Conservation (phyloP, 2,329 filamentous ascomycete genomes). For the Epichloe glyceriae region DNA sequence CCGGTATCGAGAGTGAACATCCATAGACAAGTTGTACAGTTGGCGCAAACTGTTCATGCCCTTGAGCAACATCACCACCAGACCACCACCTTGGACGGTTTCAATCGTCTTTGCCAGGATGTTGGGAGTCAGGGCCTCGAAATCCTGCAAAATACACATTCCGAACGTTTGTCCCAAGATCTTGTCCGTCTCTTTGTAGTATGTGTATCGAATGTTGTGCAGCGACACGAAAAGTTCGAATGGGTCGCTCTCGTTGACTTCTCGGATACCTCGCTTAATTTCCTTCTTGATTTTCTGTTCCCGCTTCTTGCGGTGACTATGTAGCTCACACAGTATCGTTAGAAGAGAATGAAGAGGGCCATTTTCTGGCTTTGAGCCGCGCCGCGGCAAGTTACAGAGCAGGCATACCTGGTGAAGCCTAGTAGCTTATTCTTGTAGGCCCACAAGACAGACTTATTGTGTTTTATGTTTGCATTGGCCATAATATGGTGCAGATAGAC, state of each 20-base stretch:
- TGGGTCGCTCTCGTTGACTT: constrained; percentile 83
- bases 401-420: constrained; percentile 62
- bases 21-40: constrained; percentile 94
- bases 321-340: neutral
- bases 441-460: constrained; percentile 88
- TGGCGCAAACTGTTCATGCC: constrained; percentile 96
- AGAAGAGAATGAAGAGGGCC: neutral
- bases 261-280: constrained; percentile 85
- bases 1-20: constrained; percentile 89
- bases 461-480: constrained; percentile 76
- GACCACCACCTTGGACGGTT: constrained; percentile 89
- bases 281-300: constrained; percentile 98
- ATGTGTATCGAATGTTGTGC: constrained; percentile 95
- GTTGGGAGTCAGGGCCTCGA: constrained; percentile 96
- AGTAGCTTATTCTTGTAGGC: constrained; percentile 97
- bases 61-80: constrained; percentile 84
- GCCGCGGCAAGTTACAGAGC: neutral
- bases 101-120: constrained; percentile 88
- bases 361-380: neutral
- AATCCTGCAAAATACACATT: constrained; percentile 97
- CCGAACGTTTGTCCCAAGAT: constrained; percentile 96
- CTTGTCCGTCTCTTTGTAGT: constrained; percentile 99
- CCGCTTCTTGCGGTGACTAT: constrained; percentile 87
- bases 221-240: constrained; percentile 96
- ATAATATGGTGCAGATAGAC: constrained; percentile 89